These are phyloP conservation scores for Leccinum sublutescens DNA, from an alignment of 768 basidiomycete species.

Conservation along the genomic window DNA sequence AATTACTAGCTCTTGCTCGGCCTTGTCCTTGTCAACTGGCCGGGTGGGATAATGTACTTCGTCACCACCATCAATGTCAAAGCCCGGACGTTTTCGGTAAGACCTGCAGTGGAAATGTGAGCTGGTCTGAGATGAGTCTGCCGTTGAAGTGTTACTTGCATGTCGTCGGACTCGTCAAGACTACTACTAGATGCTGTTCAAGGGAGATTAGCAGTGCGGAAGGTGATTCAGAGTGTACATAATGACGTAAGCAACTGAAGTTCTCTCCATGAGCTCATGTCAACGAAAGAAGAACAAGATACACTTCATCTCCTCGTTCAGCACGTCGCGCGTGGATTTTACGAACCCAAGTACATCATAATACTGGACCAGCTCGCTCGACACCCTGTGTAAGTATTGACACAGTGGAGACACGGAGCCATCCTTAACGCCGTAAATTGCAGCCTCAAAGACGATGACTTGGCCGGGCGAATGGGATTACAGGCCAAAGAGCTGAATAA, in stretches of 20 bases:
- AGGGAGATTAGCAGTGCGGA: too few relatives aligned
- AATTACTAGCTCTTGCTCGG: constrained; percentile 87
- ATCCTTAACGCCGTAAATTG: background rate
- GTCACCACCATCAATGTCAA: constrained; percentile 72
- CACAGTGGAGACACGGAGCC: constrained; percentile 12
- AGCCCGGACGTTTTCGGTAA: constrained; percentile 38
- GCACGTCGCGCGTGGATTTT: constrained; percentile 91
- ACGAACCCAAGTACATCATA: constrained; percentile 88
- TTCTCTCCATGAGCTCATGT: constrained; percentile 39
- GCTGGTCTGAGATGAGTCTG: background rate
- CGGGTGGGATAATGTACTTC: constrained; percentile 91
- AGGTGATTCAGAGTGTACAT: background rate
- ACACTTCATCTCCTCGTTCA: constrained; percentile 86
- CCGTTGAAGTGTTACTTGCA: constrained; percentile 23
- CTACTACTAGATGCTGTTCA: too few relatives aligned
- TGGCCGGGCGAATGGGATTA: constrained; percentile 87
- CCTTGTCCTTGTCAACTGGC: constrained; percentile 98
- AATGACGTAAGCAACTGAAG: background rate
- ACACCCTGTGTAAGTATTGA: constrained; percentile 86
- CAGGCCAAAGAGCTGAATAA: constrained; percentile 90
- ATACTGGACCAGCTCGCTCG: constrained; percentile 92
- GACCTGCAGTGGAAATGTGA: constrained; percentile 30
- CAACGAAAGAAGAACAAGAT: constrained; percentile 78
- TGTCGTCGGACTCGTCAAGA: background rate
- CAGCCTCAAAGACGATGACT: constrained; percentile 91